A percentile compares a stretch with the other conserved stretches of the same genome.
Conservation (phyloP, 2,329 filamentous ascomycete genomes). For the Aureobasidium sp. region DNA sequence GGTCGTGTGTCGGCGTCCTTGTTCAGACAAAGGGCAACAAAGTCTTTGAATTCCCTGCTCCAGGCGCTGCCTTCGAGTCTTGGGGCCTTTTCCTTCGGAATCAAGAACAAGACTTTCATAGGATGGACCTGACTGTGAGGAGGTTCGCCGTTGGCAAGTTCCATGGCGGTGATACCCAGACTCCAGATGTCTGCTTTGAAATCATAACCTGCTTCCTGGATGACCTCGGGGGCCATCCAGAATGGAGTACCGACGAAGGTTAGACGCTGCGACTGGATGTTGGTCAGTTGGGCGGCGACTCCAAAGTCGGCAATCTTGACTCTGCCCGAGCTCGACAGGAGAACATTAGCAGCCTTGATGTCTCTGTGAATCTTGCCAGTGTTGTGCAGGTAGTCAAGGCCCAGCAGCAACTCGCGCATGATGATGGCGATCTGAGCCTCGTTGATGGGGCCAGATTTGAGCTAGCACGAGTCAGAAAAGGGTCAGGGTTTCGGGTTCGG, state of each 20-base stretch:
- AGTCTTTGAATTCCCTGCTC: conserved; percentile 89
- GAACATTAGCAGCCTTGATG: conserved; percentile 91
- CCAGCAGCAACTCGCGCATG: conserved; percentile 81
- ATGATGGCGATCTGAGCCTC: conserved; percentile 91
- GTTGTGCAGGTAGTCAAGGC: conserved; percentile 85
- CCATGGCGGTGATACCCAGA: conserved; percentile 83
- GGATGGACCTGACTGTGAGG: conserved; percentile 78
- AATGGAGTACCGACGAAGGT: conserved; percentile 97
- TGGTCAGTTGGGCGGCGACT: conserved; percentile 90
- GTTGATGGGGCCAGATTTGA: conserved; percentile 83
- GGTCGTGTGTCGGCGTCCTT: conserved; percentile 84
- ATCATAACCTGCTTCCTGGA: conserved; percentile 76
- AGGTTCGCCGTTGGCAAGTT: conserved; percentile 83
- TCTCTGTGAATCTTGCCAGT: conserved; percentile 96
- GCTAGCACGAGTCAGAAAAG: conserved; percentile 42
- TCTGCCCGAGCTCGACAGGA: conserved; percentile 83
- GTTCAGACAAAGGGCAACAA: conserved; percentile 80
- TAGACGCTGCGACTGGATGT: conserved; percentile 95
- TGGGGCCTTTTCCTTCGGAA: conserved; percentile 81
- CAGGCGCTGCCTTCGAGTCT: conserved; percentile 67
- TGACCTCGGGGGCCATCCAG: conserved; percentile 95
- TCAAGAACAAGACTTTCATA: conserved; percentile 89
- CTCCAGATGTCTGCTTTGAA: conserved; percentile 95
- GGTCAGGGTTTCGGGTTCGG: neutral
- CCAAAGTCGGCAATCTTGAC: conserved; percentile 97